phyloP scores from a whole-genome alignment of 2,329 filamentous ascomycete species.

The Aspergillus brasiliensis region DNA sequence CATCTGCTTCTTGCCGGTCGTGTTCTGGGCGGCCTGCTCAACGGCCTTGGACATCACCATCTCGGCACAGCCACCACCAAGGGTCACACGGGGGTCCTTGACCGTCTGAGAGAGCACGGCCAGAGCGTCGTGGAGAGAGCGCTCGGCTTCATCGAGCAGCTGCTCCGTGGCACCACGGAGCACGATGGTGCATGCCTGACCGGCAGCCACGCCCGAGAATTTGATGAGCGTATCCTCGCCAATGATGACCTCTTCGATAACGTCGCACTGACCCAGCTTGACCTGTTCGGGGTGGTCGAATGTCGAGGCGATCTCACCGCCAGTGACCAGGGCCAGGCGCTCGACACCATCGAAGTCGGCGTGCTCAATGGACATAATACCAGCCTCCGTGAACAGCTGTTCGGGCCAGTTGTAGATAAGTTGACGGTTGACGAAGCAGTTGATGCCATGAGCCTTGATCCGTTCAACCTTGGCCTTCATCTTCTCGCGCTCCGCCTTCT shows the following conservation, averaged over 20 bases:
- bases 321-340: slow-evolving; percentile 89
- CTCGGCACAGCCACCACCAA: slow-evolving; percentile 94
- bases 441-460: slow-evolving; percentile 98
- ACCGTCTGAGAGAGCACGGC: slow-evolving; percentile 97
- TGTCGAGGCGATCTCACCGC: slow-evolving; percentile 94
- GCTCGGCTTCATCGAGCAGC: slow-evolving; percentile 93
- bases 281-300: slow-evolving; percentile 98
- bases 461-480: slow-evolving; percentile 99
- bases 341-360: slow-evolving; percentile 99
- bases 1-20: slow-evolving; percentile 94
- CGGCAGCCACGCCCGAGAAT: slow-evolving; percentile 93
- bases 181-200: slow-evolving; percentile 94
- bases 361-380: slow-evolving; percentile 98
- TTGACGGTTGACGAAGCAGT: slow-evolving; percentile 99
- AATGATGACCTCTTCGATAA: slow-evolving; percentile 98
- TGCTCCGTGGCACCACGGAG: slow-evolving; percentile 95
- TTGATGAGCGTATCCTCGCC: slow-evolving; percentile 97
- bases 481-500: slow-evolving; percentile 98
- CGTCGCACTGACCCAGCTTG: slow-evolving; percentile 89
- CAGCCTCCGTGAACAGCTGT: slow-evolving; percentile 95
- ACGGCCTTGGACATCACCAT: slow-evolving; percentile 99
- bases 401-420: slow-evolving; percentile 99
- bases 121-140: slow-evolving; percentile 91
- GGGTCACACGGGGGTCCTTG: slow-evolving; percentile 87
- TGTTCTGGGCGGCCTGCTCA: slow-evolving; percentile 86